Base-by-base conservation (phyloP, 2,329 filamentous ascomycete species). In the Diaporthe sp. region DNA sequence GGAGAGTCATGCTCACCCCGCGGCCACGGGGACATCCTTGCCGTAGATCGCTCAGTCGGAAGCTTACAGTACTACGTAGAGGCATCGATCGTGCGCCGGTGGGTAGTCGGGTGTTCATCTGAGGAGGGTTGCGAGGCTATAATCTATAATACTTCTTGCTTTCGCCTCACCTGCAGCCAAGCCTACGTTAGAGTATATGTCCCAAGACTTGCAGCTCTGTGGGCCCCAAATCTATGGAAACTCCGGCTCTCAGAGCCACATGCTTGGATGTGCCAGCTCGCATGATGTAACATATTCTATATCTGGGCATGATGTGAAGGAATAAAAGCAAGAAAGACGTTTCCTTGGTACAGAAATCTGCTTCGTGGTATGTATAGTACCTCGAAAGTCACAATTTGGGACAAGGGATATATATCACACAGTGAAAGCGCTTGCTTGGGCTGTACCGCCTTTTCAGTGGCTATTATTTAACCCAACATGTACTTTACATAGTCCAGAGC, bases 401-500 rank as follows among this genome's bases (percentile, higher is more conserved):
- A 39, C 22, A 17, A 25, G 13, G 8, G 1, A 42, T 46, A 28
- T 60, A 42, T 46, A 37, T 67, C 49, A 25, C 9, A 19, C 19
- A 37, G 10, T 5, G 17, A 51, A 3, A 15, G 22, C 17, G 46
- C 22, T 25, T 17, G 10, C 2, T 22, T 5, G 22, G 19, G 46
- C 46, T 28, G 1, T 42, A 28, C 4, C 34, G 12, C 15, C 37
- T 61, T 17, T 15, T n/a, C 34, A 39, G 25, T 12, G 19, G 34
- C 34, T 22, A 5, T 37, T n/a, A 25, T 25, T 10, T 9, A 4
- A 7, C 17, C 31, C 34, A 9, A 28, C 3, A n/a, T 25, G 2
- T 6, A 9, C 22, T 34, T 58, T 76, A 61, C 61, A 79, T 51
- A 10, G 72, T 60, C 87, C 87, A 89, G 15, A 85, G 78, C 80